Evolutionary conservation across 495 filamentous ascomycete species (phyloP).

Genomic region (Xylaria telfairii): DNA sequence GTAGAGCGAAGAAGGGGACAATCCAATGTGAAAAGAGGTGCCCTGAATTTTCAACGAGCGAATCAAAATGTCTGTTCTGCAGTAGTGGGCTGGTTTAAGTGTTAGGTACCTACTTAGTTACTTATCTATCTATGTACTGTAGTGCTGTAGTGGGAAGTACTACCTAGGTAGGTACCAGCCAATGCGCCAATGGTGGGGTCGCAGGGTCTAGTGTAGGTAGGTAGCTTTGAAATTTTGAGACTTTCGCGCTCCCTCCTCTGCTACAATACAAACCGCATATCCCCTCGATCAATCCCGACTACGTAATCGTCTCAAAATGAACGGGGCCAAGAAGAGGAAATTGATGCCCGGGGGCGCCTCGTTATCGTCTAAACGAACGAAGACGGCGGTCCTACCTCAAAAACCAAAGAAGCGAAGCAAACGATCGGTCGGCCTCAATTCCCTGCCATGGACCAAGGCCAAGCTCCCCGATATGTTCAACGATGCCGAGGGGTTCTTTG

Average conservation of each 20-base stretch:
- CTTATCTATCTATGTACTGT: too few species aligned
- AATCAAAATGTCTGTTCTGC: constrained; percentile 12
- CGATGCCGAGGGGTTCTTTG: constrained; percentile 93
- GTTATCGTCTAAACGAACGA: constrained; percentile 58
- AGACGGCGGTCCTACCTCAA: constrained; percentile 34
- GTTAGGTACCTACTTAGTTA: too few species aligned
- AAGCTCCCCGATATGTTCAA: constrained; percentile 83
- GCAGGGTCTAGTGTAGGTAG: background rate
- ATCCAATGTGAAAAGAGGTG: background rate
- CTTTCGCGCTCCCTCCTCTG: constrained; percentile 25
- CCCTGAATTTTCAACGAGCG: constrained; percentile 4
- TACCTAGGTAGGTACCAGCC: background rate
- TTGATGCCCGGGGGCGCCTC: constrained; percentile 34
- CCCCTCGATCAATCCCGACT: background rate
- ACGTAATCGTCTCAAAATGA: constrained; percentile 34
- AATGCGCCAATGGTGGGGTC: constrained; percentile 17
- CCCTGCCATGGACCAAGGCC: constrained; percentile 82
- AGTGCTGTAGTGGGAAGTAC: background rate
- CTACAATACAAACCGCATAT: background rate
- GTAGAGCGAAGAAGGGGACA: background rate
- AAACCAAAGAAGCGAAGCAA: constrained; percentile 37
- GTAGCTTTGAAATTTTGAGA: constrained; percentile 25
- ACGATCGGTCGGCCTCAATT: constrained; percentile 58
- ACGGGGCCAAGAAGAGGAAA: constrained; percentile 53
- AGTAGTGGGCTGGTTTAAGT: constrained; percentile 9